Evolutionary conservation across 495 filamentous ascomycete genomes (phyloP).

Genomic region (Daldinia vernicosa): DNA sequence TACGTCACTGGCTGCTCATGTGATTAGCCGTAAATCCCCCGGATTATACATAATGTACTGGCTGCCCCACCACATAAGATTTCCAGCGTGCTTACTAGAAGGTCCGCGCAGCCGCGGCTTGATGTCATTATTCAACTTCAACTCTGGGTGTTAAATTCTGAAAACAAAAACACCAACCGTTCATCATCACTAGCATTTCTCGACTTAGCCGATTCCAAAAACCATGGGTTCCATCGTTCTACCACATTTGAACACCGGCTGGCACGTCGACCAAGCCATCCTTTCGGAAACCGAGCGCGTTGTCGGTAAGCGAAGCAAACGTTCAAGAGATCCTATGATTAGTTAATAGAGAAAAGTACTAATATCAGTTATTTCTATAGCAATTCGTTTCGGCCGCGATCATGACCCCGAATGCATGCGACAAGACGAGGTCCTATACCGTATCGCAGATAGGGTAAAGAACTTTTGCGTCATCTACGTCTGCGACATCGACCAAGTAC

Average conservation of each 20-base stretch:
- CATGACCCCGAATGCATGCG: conserved; percentile 73
- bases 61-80: neutral
- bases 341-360: neutral
- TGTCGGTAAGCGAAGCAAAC: conserved; percentile 60
- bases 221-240: conserved; percentile 76
- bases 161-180: neutral
- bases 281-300: conserved; percentile 92
- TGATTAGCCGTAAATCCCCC: neutral
- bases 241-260: conserved; percentile 90
- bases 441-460: conserved; percentile 85
- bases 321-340: neutral
- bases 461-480: conserved; percentile 96
- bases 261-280: conserved; percentile 96
- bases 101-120: neutral
- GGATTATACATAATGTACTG: neutral
- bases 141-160: too few species aligned
- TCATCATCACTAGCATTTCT: neutral
- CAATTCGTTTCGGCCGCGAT: conserved; percentile 85
- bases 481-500: conserved; percentile 90
- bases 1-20: neutral
- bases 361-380: neutral
- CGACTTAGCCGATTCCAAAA: neutral
- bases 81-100: conserved; percentile 1
- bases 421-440: conserved; percentile 93
- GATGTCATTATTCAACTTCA: conserved; percentile 9